A percentile compares a stretch with the other conserved stretches of the same genome.
Evolutionary conservation across 768 basidiomycete genomes (phyloP).

Genomic region (Serendipita vermifera): DNA sequence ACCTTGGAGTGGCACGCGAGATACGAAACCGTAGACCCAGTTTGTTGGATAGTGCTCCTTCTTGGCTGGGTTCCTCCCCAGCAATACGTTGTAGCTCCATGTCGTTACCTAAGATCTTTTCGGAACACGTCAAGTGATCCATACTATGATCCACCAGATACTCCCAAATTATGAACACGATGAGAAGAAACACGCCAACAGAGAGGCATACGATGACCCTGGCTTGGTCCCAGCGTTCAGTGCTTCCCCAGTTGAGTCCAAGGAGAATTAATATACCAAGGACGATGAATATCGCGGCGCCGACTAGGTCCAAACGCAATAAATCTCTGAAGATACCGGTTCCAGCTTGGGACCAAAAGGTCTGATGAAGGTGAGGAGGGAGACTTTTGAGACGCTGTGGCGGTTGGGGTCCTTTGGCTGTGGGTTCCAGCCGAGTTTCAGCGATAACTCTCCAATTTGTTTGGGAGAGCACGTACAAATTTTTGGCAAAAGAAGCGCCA

Average conservation of each 20-base stretch:
- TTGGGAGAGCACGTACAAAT: conserved; percentile 14
- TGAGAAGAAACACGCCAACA: conserved; percentile 32
- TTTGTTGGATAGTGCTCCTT: too few relatives aligned
- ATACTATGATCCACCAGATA: conserved; percentile 24
- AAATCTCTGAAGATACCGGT: conserved; percentile 19
- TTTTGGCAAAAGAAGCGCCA: conserved; percentile 32
- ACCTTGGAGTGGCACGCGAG: neutral
- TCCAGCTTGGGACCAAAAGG: neutral
- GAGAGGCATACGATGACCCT: conserved; percentile 37
- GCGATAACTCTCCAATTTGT: too few relatives aligned
- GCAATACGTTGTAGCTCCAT: neutral
- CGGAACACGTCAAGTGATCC: conserved; percentile 10
- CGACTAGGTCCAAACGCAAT: conserved; percentile 35
- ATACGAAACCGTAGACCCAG: neutral
- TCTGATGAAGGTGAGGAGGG: neutral
- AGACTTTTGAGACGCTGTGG: conserved; percentile 2
- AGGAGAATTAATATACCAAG: conserved; percentile 37
- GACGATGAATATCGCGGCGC: conserved; percentile 30
- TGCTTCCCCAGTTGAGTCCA: conserved; percentile 39
- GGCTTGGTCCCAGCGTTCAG: conserved; percentile 28
- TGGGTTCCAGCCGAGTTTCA: too few relatives aligned
- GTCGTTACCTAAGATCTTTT: neutral
- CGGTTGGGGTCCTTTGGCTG: conserved; percentile 18
- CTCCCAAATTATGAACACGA: conserved; percentile 33
- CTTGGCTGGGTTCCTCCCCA: too few relatives aligned